Conservation (phyloP, 2,329 filamentous ascomycete species). For the Phaeosphaeria sp. region DNA sequence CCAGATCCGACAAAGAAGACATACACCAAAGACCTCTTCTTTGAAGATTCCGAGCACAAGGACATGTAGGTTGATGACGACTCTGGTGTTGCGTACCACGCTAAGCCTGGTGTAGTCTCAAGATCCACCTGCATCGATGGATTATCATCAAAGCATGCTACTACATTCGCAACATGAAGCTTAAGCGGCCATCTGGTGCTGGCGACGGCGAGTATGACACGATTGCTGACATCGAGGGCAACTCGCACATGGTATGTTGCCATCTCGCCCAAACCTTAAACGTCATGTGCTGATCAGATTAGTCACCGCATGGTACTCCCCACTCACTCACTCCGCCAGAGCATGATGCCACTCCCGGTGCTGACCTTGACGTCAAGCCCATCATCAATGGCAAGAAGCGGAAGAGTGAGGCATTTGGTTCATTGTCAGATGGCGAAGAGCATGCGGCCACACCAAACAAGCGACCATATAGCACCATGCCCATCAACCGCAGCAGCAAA, state of each 20-base stretch:
- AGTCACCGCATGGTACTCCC: slow-evolving; percentile 42
- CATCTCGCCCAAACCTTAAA: not conserved
- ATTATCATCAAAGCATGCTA: slow-evolving; percentile 50
- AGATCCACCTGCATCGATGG: slow-evolving; percentile 47
- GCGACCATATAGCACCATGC: slow-evolving; percentile 38
- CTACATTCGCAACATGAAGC: slow-evolving; percentile 47
- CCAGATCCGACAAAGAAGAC: slow-evolving; percentile 44
- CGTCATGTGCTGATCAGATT: slow-evolving; percentile 20
- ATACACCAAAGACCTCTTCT: slow-evolving; percentile 42
- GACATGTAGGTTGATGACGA: slow-evolving; percentile 34
- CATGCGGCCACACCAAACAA: slow-evolving; percentile 31
- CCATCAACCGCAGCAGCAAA: slow-evolving; percentile 26
- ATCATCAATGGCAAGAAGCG: slow-evolving; percentile 40
- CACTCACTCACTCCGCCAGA: slow-evolving; percentile 36
- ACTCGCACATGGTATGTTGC: slow-evolving; percentile 20
- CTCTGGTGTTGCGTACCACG: slow-evolving; percentile 6
- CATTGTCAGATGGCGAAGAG: slow-evolving; percentile 41
- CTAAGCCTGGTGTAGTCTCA: slow-evolving; percentile 34
- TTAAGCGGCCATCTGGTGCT: slow-evolving; percentile 40
- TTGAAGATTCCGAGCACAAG: slow-evolving; percentile 41
- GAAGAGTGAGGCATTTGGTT: slow-evolving; percentile 41
- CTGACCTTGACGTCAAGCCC: slow-evolving; percentile 30
- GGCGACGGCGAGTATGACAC: slow-evolving; percentile 42
- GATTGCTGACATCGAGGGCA: slow-evolving; percentile 39
- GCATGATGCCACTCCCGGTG: slow-evolving; percentile 22